Evolutionary conservation across 176 grass and related monocot species (phyloP), one percentile per base, ranked within the genome.

Genomic region (Leersia perrieri): DNA sequence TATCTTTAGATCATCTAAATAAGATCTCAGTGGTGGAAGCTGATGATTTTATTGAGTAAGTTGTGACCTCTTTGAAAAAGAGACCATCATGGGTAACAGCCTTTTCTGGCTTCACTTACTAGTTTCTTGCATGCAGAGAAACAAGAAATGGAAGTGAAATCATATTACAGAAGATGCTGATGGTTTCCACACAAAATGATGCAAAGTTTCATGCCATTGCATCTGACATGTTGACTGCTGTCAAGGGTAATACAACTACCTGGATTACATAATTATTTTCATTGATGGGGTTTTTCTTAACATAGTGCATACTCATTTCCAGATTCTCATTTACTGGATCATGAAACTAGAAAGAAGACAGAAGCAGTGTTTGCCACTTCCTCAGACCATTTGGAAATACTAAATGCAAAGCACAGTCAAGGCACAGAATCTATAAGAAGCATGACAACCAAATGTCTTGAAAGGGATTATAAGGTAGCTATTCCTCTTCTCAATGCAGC

Each of bases 391-490:
- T 87, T 92, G 74, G 47, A 84, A 80, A 73, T 72, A 33, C 41
- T 97, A 74, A 82, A 84, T 58, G 74, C 60, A 61, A 83, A 82
- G 9, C 85, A 97, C 74, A 75, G 25, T 78, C 60, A 79, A 76
- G 38, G 40, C 38, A 70, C 68, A 61, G 71, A 89, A 66, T 89
- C 72, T 49, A 73, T 94, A 58, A 88, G 79, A 84, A 84, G 9
- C 45, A 55, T 86, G 63, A 22, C 78, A 11, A 71, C 28, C 57
- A 83, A 90, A 68, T 92, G 38, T 75, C 45, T 97, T 58, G 83
- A 88, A 60, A 83, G 88, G 34, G 87, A 94, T 55, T 94, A 90
- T 53, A 84, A 66, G 87, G 94, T 94, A 83, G 86, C 30, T 75
- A 65, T 75, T 22, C 4, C 18, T 55, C 25, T 26, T 20, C 11